Percentiles rank a stretch among this genome's conserved stretches.
Evolutionary conservation across 306 rosid genomes (phyloP).

Genomic region (Vigna hirtella): DNA sequence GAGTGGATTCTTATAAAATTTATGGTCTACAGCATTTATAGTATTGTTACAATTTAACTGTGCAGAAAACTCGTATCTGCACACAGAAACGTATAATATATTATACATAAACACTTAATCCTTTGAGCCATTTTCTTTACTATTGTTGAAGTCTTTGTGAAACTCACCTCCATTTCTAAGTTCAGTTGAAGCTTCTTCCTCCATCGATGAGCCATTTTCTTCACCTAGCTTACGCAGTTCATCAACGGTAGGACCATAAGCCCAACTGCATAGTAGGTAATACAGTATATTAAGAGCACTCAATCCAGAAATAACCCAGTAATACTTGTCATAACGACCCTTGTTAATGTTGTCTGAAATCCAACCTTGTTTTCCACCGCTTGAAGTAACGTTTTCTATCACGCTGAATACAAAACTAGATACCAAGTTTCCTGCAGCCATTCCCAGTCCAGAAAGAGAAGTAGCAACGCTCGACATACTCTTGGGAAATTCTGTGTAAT

Average conservation of each 20-base stretch:
- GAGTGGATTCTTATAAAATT: too few species aligned
- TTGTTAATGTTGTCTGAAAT: slow-evolving; percentile 60
- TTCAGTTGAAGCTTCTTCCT: slow-evolving; percentile 36
- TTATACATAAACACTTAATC: slow-evolving; percentile 18
- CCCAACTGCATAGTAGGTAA: slow-evolving; percentile 65
- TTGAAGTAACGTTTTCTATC: slow-evolving; percentile 58
- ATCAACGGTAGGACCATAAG: slow-evolving; percentile 65
- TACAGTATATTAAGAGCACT: slow-evolving; percentile 57
- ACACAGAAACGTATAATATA: too few species aligned
- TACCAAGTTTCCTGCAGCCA: slow-evolving; percentile 64
- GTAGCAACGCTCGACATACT: slow-evolving; percentile 70
- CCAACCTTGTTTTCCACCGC: slow-evolving; percentile 70
- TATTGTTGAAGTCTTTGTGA: not conserved
- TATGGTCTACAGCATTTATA: too few species aligned
- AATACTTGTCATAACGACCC: slow-evolving; percentile 66
- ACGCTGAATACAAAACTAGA: slow-evolving; percentile 55
- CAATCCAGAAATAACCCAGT: slow-evolving; percentile 56
- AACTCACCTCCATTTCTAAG: not conserved
- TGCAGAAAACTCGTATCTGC: too few species aligned
- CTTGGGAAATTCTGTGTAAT: slow-evolving; percentile 69
- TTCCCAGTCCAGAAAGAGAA: slow-evolving; percentile 57
- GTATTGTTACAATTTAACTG: too few species aligned
- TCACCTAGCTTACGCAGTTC: slow-evolving; percentile 13
- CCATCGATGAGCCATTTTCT: slow-evolving; percentile 31
- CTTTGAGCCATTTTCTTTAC: slow-evolving; percentile 32